Evolutionary conservation across 176 grass and related monocot genomes (phyloP), one percentile per base, ranked within the genome.

Genomic region (Cymbopogon citratus): DNA sequence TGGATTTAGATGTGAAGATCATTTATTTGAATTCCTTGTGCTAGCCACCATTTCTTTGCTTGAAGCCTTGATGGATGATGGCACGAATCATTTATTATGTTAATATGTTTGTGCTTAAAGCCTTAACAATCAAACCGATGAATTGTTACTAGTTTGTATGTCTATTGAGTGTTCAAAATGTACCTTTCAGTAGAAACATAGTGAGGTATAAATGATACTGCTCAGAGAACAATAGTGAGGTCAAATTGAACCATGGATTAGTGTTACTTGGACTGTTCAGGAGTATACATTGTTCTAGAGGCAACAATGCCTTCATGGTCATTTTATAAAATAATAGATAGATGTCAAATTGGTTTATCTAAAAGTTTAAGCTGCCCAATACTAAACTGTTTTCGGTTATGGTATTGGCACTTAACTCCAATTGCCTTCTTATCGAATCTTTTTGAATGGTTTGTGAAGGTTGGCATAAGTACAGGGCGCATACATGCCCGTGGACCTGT

Each of bases 401-500:
- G n/a, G 4, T 25, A 66, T 19, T 74, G 25, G 8, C 12, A 25
- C 36, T 45, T 12, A 12, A 5, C 2, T 27, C 52, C 1, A 62
- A 44, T 23, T 76, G 18, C 52, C 45, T 81, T 10, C 24, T 41
- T 86, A 40, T 39, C 60, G 3, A 69, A 77, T 14, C 14, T 86
- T 86, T 78, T 81, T 21, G 21, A 63, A 88, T 91, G 31, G 19
- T 19, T 71, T 91, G 13, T 27, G 43, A 84, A 99, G 97, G 97
- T 99, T 76, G 97, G 97, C 69, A 99, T 99, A 91, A 99, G 97
- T 85, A 99, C 97, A 18, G 92, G 91, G 61, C 94, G 97, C 60
- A 99, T 99, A 80, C 97, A 99, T 96, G 93, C 97, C 34, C 97
- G 97, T 13, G 97, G 97, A 66, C 97, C 97, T 80, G 97, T 99